phyloP scores from a whole-genome alignment of 164 flowering plant species.

The Umbilicus rupestris region DNA sequence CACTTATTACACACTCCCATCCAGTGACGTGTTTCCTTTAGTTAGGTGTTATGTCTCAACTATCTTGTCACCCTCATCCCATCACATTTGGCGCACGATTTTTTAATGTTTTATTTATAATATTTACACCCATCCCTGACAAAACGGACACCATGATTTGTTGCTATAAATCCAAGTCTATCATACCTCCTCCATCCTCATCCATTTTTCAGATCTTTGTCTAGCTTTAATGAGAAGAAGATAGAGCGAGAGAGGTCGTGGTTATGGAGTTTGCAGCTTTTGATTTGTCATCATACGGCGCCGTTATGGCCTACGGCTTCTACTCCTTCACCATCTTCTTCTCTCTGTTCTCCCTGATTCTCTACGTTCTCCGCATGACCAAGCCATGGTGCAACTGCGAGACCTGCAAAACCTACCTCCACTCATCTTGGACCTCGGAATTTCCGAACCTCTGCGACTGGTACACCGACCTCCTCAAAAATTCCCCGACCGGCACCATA shows the following conservation, averaged over 20 bases:
- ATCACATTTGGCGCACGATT: background rate
- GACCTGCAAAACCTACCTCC: conserved; percentile 31
- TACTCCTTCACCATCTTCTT: conserved; percentile 29
- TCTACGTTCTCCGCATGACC: conserved; percentile 21
- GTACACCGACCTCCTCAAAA: conserved; percentile 44
- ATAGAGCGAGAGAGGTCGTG: too few relatives aligned
- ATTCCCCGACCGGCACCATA: conserved; percentile 48
- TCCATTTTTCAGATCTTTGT: background rate
- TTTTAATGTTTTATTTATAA: background rate
- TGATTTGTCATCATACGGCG: background rate
- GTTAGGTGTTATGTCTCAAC: too few relatives aligned
- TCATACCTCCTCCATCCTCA: background rate
- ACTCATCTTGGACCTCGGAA: conserved; percentile 31
- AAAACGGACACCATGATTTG: background rate
- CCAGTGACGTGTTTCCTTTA: too few relatives aligned
- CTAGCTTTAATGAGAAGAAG: too few relatives aligned
- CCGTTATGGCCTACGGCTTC: conserved; percentile 20
- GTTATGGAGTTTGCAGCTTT: background rate
- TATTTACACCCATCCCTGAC: background rate
- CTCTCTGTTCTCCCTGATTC: conserved; percentile 17
- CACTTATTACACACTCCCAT: too few relatives aligned
- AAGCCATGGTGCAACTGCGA: conserved; percentile 46
- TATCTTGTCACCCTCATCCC: too few relatives aligned
- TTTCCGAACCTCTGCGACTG: conserved; percentile 58
- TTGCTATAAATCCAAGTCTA: background rate